A percentile compares a stretch with the other conserved stretches of the same genome.
Conservation (phyloP, 345 rosid species). For the Aegle marmelos region DNA sequence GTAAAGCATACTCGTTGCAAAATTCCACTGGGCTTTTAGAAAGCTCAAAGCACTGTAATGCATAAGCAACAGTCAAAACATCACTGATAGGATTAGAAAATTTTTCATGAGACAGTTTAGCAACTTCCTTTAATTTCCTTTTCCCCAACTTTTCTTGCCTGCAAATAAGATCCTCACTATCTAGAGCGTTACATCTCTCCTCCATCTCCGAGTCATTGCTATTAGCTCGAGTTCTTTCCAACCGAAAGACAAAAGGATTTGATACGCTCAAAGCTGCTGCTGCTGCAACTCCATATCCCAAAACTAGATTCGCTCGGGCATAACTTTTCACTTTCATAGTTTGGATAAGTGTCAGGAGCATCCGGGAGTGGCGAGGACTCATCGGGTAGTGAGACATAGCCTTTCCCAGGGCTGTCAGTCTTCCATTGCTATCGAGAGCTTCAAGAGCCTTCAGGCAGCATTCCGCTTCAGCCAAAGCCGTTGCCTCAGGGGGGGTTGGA, state of each 20-base stretch:
- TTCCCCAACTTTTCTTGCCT: slow-evolving; percentile 52
- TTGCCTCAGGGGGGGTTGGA: slow-evolving; percentile 76
- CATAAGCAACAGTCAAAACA: slow-evolving; percentile 67
- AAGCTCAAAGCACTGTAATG: slow-evolving; percentile 71
- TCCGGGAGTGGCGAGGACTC: slow-evolving; percentile 90
- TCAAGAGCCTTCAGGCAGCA: slow-evolving; percentile 66
- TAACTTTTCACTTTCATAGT: slow-evolving; percentile 39
- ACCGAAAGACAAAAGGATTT: slow-evolving; percentile 67
- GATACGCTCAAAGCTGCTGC: slow-evolving; percentile 78
- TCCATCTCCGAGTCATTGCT: slow-evolving; percentile 29
- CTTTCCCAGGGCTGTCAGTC: slow-evolving; percentile 70
- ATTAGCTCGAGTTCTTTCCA: slow-evolving; percentile 37
- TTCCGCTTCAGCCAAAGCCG: slow-evolving; percentile 68
- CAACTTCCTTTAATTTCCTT: slow-evolving; percentile 55
- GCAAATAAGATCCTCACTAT: slow-evolving; percentile 19
- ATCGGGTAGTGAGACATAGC: slow-evolving; percentile 88
- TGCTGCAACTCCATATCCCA: slow-evolving; percentile 74
- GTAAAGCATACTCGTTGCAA: slow-evolving; percentile 58
- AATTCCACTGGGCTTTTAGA: slow-evolving; percentile 39
- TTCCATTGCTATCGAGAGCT: slow-evolving; percentile 66
- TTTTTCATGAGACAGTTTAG: slow-evolving; percentile 48
- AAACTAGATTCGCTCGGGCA: slow-evolving; percentile 55
- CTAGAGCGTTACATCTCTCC: slow-evolving; percentile 17
- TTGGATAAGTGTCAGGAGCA: slow-evolving; percentile 80
- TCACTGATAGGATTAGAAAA: slow-evolving; percentile 85